Base-by-base conservation (phyloP, 495 filamentous ascomycete species). In the Neurospora sp. region DNA sequence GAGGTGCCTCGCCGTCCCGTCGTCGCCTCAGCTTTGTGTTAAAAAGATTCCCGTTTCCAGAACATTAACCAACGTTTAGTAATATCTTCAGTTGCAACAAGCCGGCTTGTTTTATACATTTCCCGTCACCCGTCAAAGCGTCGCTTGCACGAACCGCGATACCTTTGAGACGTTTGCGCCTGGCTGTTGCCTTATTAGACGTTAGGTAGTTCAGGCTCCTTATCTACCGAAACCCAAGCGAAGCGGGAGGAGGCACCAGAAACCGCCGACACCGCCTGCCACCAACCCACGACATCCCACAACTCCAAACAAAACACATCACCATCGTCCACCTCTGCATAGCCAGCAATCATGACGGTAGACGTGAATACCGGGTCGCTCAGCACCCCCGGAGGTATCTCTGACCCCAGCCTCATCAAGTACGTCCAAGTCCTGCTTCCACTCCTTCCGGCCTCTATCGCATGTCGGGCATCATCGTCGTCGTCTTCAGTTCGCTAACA, bases 341-440 rank as follows among this genome's bases (percentile, higher is more conserved):
- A 65, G 10, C 61, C 71, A 74, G 35, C 73, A 65, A 75, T 40
- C 72, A 81, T 81, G 79, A 76, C 80, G 42, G 72, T 70, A 53
- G 79, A 81, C 10, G 53, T 74, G 39, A 73, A 74, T 53, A 72
- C 78, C 53, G 78, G 76, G 38, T 76, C 82, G 74, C 77, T 87
- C 73, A 74, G 76, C 74, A 81, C 81, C 35, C 78, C 78, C 73
- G 86, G 86, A 68, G 87, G 87, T 72, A 89, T 89, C 79, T 87
- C 87, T 72, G 87, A 89, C 79, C 87, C 87, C 70, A 84, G 85
- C 61, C 85, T 89, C 73, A 89, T 89, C 81, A 88, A 87, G 87
- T 88, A 80, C 72, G 76, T 22, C 61, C 20, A 73, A 76, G 75
- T 35, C 69, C 61, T 41, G 44, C 48, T 16, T 44, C 44, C 35